Evolutionary conservation across 2,329 filamentous ascomycete genomes (phyloP).

Genomic region (Mycocentrospora acerina): DNA sequence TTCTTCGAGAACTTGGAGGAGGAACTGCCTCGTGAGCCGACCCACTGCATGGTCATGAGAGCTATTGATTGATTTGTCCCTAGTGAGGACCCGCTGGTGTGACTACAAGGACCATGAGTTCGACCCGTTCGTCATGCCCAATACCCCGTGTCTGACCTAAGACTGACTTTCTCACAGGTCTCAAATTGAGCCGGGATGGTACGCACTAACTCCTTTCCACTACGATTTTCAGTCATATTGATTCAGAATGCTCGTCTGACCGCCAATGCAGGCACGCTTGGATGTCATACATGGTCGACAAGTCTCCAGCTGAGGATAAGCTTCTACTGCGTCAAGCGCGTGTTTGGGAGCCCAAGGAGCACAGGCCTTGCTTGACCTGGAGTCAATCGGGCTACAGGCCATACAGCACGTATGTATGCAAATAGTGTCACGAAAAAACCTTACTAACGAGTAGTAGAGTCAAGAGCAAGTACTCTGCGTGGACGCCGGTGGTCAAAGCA

Average conservation of each 20-base stretch:
- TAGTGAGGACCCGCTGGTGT: slow-evolving; percentile 95
- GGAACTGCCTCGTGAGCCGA: slow-evolving; percentile 77
- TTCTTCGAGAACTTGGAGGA: slow-evolving; percentile 90
- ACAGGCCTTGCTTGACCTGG: slow-evolving; percentile 74
- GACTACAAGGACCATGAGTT: slow-evolving; percentile 90
- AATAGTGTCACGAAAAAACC: neutral
- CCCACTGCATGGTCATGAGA: neutral
- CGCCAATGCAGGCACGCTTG: slow-evolving; percentile 72
- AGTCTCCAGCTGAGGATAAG: slow-evolving; percentile 76
- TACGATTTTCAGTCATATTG: neutral
- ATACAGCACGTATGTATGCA: slow-evolving; percentile 81
- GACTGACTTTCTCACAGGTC: slow-evolving; percentile 55
- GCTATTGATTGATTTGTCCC: slow-evolving; percentile 11
- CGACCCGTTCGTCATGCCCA: slow-evolving; percentile 62
- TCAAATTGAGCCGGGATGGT: slow-evolving; percentile 91
- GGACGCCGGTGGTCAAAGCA: slow-evolving; percentile 51
- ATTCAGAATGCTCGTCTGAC: slow-evolving; percentile 4
- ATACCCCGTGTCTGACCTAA: neutral
- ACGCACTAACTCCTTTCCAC: slow-evolving; percentile 15
- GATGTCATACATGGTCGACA: slow-evolving; percentile 92
- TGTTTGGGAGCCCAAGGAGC: slow-evolving; percentile 73
- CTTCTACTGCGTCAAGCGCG: slow-evolving; percentile 67
- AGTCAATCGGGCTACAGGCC: slow-evolving; percentile 82
- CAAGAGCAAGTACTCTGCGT: slow-evolving; percentile 53
- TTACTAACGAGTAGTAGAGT: slow-evolving; percentile 36